Base-by-base conservation (phyloP, 1,139 yeast species). In the Eremothecium cymbalariae region DNA sequence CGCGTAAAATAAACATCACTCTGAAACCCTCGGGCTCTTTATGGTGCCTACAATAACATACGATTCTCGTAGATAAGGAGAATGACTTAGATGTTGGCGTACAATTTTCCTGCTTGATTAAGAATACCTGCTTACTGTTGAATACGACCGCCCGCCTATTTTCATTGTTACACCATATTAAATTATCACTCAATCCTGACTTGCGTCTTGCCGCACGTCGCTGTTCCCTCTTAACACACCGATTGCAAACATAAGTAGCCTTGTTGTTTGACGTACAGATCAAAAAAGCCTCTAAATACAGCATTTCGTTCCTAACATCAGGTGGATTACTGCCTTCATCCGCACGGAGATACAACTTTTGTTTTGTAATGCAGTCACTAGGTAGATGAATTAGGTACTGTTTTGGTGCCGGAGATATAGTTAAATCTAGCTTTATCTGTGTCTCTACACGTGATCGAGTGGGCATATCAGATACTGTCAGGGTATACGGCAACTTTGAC, bases 1-100 rank as follows among this genome's bases (percentile, higher is more conserved):
- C 75, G 42, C 74, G 77, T 29, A 86, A 57, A 4, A 85, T 76
- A 47, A 86, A 76, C 29, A 86, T 64, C 25, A 88, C 64, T 48
- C 62, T 62, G 63, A 86, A 90, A 1, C 97, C 97, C 34, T 72
- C 72, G 18, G 77, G 65, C 43, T 88, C 95, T 46, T 76, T 75
- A 59, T 90, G 97, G 59, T 90, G 98, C 48, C 97, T 76, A 61
- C 96, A 88, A 59, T 90, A 90, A 58, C 98, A 90, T 7, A 90
- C 90, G 28, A 90, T 77, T 61, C 98, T 73, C 9, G 94, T 79
- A 21, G 88, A 78, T 19, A 90, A 63, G 38, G 83, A 94, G 36
- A 88, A 61, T 8, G 70, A 65, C 45, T 76, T 63, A 4, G 59
- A 59, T 34, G 50, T 52, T 11, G 44, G 46, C 13, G 34, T 30